Conservation (phyloP, 2,329 filamentous ascomycete genomes). For the Xylaria digitata region DNA sequence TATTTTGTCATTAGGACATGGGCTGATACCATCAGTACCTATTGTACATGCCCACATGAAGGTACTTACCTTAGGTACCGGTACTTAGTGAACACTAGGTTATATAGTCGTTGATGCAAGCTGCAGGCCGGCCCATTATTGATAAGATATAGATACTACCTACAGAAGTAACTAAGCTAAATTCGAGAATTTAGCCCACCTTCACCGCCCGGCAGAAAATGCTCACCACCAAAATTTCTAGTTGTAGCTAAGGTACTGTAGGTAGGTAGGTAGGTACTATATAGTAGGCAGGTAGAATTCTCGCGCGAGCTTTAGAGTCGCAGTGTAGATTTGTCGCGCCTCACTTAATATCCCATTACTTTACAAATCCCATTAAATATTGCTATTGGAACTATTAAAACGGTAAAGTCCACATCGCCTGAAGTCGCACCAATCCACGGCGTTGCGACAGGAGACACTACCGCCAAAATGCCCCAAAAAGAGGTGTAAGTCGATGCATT, state of each 20-base stretch:
- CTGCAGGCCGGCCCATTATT: neutral
- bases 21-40: no score
- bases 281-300: neutral
- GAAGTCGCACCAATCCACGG: constrained; percentile 13
- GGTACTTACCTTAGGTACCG: no score
- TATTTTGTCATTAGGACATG: no score
- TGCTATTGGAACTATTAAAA: no score
- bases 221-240: constrained; percentile 47
- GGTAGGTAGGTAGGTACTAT: no score
- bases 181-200: constrained; percentile 32
- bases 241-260: constrained; percentile 20
- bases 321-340: constrained; percentile 4
- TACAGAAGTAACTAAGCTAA: constrained; percentile 10
- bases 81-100: no score
- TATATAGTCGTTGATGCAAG: neutral
- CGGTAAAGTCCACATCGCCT: neutral
- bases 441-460: constrained; percentile 7
- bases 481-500: constrained; percentile 44
- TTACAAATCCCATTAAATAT: no score
- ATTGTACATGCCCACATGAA: no score
- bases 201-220: constrained; percentile 47
- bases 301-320: constrained; percentile 24
- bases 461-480: constrained; percentile 46
- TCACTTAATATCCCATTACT: neutral
- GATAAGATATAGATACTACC: neutral